These are phyloP conservation scores for Mixia osmundae DNA, from an alignment of 1,284 basidiomycete genomes.

Conservation along the genomic window DNA sequence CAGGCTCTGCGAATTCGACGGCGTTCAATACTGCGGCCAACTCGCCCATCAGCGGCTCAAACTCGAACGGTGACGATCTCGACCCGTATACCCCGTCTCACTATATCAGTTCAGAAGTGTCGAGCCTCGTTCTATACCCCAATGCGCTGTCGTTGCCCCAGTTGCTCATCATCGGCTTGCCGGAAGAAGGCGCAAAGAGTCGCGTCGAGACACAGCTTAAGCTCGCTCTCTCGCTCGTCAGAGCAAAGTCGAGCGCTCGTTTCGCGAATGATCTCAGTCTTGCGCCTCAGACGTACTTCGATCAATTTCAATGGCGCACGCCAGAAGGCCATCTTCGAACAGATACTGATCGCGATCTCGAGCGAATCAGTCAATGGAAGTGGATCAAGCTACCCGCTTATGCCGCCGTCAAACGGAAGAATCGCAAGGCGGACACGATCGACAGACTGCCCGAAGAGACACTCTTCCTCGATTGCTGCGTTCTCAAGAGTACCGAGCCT, in stretches of 20 bases:
- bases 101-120: too few species aligned
- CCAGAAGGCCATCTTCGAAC: constrained; percentile 8
- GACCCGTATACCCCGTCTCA: too few species aligned
- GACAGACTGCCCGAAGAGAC: constrained; percentile 19
- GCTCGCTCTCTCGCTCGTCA: constrained; percentile 46
- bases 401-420: constrained; percentile 54
- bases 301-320: background rate
- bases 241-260: constrained; percentile 4
- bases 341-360: constrained; percentile 6
- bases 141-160: too few species aligned
- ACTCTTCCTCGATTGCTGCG: constrained; percentile 20
- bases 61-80: too few species aligned
- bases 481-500: constrained; percentile 36
- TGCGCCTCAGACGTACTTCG: too few species aligned
- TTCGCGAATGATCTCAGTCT: too few species aligned
- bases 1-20: too few species aligned
- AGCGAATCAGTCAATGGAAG: constrained; percentile 47
- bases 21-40: too few species aligned
- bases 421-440: constrained; percentile 32
- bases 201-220: constrained; percentile 81
- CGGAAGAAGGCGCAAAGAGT: constrained; percentile 64
- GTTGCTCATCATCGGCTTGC: constrained; percentile 51
- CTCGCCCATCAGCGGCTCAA: too few species aligned
- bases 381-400: constrained; percentile 53
- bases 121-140: too few species aligned